A percentile compares a stretch with the other conserved stretches of the same genome.
Conservation (phyloP, 306 rosid species). For the Prunus salicina region DNA sequence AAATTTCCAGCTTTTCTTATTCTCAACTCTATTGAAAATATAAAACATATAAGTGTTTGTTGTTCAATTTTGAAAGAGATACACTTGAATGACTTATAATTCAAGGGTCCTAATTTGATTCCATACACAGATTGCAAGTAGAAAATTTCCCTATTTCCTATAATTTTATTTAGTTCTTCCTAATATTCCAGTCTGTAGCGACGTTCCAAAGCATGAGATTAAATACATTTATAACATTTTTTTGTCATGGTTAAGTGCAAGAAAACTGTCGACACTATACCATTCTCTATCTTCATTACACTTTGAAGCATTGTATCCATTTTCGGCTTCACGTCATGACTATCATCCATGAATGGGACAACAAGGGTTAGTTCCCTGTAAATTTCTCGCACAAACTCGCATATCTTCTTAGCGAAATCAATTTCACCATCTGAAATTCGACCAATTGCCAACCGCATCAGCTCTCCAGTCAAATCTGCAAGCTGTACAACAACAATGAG, state of each 20-base stretch:
- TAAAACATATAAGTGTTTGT: background rate
- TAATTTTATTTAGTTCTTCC: background rate
- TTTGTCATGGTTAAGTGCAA: background rate
- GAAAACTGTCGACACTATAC: slow-evolving; percentile 32
- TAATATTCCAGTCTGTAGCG: background rate
- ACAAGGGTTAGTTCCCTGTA: slow-evolving; percentile 85
- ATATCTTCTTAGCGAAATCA: slow-evolving; percentile 77
- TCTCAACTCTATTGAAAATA: background rate
- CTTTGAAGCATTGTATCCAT: slow-evolving; percentile 96
- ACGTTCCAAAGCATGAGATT: background rate
- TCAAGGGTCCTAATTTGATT: background rate
- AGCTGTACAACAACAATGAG: slow-evolving; percentile 54
- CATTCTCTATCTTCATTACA: slow-evolving; percentile 90
- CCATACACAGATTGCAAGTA: background rate
- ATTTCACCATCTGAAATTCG: slow-evolving; percentile 88
- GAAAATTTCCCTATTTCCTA: too few species aligned
- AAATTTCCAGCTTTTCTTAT: background rate
- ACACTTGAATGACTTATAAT: background rate
- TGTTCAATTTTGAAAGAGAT: background rate
- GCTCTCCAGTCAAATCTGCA: slow-evolving; percentile 96
- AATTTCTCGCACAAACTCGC: slow-evolving; percentile 83
- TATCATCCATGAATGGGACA: slow-evolving; percentile 84
- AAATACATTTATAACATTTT: background rate
- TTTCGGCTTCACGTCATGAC: slow-evolving; percentile 72
- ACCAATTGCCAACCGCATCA: slow-evolving; percentile 97